Base-by-base conservation (phyloP, 495 filamentous ascomycete species). In the Penicillium goetzii region DNA sequence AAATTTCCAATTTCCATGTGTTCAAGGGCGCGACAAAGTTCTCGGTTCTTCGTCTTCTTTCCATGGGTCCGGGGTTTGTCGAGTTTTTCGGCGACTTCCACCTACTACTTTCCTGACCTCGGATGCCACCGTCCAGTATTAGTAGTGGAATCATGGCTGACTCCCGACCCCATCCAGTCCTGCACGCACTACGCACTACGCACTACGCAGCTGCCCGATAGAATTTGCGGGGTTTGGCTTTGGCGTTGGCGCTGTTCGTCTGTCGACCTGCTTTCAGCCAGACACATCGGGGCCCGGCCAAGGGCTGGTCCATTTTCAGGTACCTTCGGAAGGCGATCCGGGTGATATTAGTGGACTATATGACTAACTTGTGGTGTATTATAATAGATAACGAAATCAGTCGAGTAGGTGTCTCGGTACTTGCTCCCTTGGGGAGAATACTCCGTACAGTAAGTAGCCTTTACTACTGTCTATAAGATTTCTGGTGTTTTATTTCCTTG, bases 151-250 rank as follows among this genome's bases (percentile, higher is more conserved):
- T 40, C 34, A 14, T 11, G 8, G 30, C 3, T 8, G 34, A 36
- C 34, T 14, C 34, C 1, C 34, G 14, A 21, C 10, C 19, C 41
- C n/a, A 9, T 9, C 41, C 41, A 47, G 19, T 47, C 21, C 41
- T 47, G 41, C 41, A 47, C 41, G 40, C 40, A 43, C 40, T 3
- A 8, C 15, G 21, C 26, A 10, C n/a, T n/a, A n/a, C n/a, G n/a
- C n/a, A 43, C 40, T 17, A 19, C 15, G 21, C 50, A 19, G 26
- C 50, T 36, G 45, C 23, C 43, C 51, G 52, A 60, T 60, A 55
- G 52, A 56, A 49, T 65, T 65, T 65, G 62, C 62, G 62, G 62
- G 62, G 62, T 64, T 60, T 40, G 58, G 54, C 53, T 33, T 56
- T 33, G 25, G n/a, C n/a, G 10, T 53, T 26, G 21, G 14, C 23